These are phyloP conservation scores for Avicennia marina DNA, from an alignment of 257 asterid genomes.

Conservation along the genomic window DNA sequence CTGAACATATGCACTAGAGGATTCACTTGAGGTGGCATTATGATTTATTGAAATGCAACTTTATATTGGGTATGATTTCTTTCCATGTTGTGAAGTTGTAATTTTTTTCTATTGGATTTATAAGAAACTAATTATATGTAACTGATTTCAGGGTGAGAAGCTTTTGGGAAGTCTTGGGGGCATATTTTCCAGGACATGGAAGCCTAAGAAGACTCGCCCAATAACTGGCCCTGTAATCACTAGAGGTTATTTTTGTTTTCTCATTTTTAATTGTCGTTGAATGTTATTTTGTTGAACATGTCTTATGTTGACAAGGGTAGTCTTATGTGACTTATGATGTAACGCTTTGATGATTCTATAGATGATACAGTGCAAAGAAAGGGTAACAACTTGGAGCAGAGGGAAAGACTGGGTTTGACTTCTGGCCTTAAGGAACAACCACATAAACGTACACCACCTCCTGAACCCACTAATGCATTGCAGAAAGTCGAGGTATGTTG, in stretches of 20 bases:
- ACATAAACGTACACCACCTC: conserved; percentile 32
- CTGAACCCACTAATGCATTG: conserved; percentile 66
- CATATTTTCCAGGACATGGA: conserved; percentile 87
- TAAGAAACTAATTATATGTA: conserved; percentile 15
- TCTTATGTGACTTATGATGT: conserved; percentile 11
- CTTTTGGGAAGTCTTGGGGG: conserved; percentile 97
- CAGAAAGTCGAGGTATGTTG: conserved; percentile 89
- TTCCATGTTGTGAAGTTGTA: conserved; percentile 7
- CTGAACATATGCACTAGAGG: no score
- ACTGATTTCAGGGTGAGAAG: conserved; percentile 78
- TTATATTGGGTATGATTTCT: background rate
- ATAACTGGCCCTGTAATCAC: conserved; percentile 65
- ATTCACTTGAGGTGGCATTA: no score
- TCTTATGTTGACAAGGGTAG: background rate
- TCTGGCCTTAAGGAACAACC: conserved; percentile 53
- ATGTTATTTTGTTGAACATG: conserved; percentile 12
- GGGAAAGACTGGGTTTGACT: conserved; percentile 76
- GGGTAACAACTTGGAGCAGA: conserved; percentile 84
- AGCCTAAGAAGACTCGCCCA: conserved; percentile 71
- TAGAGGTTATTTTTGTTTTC: no score
- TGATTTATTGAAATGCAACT: background rate
- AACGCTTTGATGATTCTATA: conserved; percentile 28
- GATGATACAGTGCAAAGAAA: conserved; percentile 67
- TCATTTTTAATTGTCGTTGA: no score
- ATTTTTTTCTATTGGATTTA: background rate